Evolutionary conservation across 768 basidiomycete species (phyloP).

Genomic region (Calocybe indica): DNA sequence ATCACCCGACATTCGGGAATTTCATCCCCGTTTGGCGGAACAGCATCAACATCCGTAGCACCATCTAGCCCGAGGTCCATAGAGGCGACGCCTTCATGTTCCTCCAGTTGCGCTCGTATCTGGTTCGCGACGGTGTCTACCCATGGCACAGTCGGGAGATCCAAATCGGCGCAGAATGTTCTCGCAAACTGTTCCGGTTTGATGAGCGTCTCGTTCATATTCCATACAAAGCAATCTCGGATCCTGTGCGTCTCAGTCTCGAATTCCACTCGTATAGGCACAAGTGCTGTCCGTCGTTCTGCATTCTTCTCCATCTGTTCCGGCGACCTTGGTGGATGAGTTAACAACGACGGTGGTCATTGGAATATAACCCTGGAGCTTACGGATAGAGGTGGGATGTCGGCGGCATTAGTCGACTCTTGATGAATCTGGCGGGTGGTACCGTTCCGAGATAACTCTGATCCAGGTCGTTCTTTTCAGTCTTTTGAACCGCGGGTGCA

Average conservation of each 20-base stretch:
- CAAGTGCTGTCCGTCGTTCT: slow-evolving; percentile 43
- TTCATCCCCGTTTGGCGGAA: slow-evolving; percentile 42
- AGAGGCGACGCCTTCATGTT: slow-evolving; percentile 75
- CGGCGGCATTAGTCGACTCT: slow-evolving; percentile 45
- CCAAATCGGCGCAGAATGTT: slow-evolving; percentile 85
- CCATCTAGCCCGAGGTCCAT: slow-evolving; percentile 68
- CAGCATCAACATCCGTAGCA: slow-evolving; percentile 39
- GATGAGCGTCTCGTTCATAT: slow-evolving; percentile 81
- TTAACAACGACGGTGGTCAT: not conserved
- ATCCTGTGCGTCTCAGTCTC: slow-evolving; percentile 89
- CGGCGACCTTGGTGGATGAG: slow-evolving; percentile 41
- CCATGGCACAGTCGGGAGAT: slow-evolving; percentile 62
- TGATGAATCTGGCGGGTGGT: slow-evolving; percentile 76
- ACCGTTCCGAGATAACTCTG: slow-evolving; percentile 88
- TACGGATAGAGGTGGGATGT: slow-evolving; percentile 75
- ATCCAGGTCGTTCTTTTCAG: slow-evolving; percentile 61
- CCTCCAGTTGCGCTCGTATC: slow-evolving; percentile 88
- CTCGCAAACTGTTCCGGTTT: slow-evolving; percentile 81
- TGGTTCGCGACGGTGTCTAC: slow-evolving; percentile 77
- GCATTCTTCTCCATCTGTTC: slow-evolving; percentile 65
- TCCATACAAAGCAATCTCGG: slow-evolving; percentile 96
- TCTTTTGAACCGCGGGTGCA: slow-evolving; percentile 25
- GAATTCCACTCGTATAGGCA: slow-evolving; percentile 94
- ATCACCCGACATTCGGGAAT: slow-evolving; percentile 78
- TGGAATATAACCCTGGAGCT: slow-evolving; percentile 22